A percentile compares a stretch with the other conserved stretches of the same genome.
These are phyloP conservation scores for Coccinonectria pachysandricola DNA, from an alignment of 2,329 filamentous ascomycete species.

Conservation along the genomic window DNA sequence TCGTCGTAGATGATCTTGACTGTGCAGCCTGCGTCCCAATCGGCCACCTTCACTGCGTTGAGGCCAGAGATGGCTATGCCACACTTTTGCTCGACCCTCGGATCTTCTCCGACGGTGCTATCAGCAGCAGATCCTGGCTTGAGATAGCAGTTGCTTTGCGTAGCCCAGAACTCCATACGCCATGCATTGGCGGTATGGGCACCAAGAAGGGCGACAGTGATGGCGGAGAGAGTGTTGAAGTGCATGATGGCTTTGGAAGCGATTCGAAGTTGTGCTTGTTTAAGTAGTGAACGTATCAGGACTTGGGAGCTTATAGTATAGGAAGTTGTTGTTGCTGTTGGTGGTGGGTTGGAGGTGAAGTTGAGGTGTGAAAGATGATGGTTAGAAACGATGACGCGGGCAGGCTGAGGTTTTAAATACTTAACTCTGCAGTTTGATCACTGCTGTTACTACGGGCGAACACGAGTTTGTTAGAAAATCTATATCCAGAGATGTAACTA, in stretches of 20 bases:
- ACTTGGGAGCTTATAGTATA: not conserved
- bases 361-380: too few relatives aligned
- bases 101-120: constrained; percentile 2
- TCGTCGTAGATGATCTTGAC: too few relatives aligned
- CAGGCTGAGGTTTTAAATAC: too few relatives aligned
- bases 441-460: too few relatives aligned
- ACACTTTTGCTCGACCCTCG: constrained; percentile 2
- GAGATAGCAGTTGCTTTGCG: constrained; percentile 4
- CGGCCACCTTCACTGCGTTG: constrained; percentile 5
- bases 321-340: too few relatives aligned
- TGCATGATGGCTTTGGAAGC: constrained; percentile 5
- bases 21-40: constrained; percentile 7
- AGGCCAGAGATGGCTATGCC: constrained; percentile 6
- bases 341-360: too few relatives aligned
- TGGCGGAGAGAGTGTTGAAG: constrained; percentile 3
- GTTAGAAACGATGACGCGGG: too few relatives aligned
- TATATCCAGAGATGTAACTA: too few relatives aligned
- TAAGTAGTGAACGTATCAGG: not conserved
- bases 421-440: too few relatives aligned
- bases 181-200: constrained; percentile 6
- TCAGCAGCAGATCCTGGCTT: constrained; percentile 1
- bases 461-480: too few relatives aligned
- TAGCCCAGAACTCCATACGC: constrained; percentile 8
- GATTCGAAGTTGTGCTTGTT: too few relatives aligned
- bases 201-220: constrained; percentile 4